Evolutionary conservation across 306 rosid species (phyloP), one percentile per base, ranked within the genome.

Genomic region (Corylus avellana): DNA sequence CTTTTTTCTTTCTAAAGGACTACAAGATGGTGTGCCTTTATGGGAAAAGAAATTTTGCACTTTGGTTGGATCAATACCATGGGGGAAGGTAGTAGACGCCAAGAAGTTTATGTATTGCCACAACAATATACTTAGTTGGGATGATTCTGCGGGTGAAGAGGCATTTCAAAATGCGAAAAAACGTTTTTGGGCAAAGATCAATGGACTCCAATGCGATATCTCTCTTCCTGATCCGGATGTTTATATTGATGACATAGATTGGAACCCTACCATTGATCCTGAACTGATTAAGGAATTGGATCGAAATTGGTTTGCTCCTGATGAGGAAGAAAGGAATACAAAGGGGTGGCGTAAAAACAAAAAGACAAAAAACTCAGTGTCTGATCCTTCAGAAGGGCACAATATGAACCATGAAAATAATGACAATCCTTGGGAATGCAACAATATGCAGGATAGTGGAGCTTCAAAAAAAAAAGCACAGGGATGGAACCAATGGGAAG

Each of bases 31-130:
- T 44, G 73, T 94, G 82, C 97, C 98, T 74, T n/a, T 83, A 18
- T 94, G 97, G 98, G 97, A 94, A 85, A 94, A 94, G 89, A 86
- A 85, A 77, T 92, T 85, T 78, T 92, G 95, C 84, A 84, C 82
- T 13, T 74, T 50, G 78, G 69, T 88, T 48, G 97, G 97, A 63
- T 72, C 75, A 29, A 86, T 94, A 20, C 93, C 97, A 25, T 92
- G 97, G 98, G 79, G 94, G 85, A 94, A 92, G 87, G 73, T 92
- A 66, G 85, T 88, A 13, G 90, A 87, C 67, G 51, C 95, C 59
- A 91, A 92, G 87, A 78, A 76, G 12, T 71, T 70, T 76, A 64
- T 81, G 59, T 74, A 69, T 73, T 80, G 90, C 79, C 90, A 90
- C 81, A 64, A 64, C 55, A 87, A 82, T 75, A 85, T 92, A 62